Evolutionary conservation across 768 basidiomycete species (phyloP), one percentile per base, ranked within the genome.

Genomic region (Leccinum imitatum): DNA sequence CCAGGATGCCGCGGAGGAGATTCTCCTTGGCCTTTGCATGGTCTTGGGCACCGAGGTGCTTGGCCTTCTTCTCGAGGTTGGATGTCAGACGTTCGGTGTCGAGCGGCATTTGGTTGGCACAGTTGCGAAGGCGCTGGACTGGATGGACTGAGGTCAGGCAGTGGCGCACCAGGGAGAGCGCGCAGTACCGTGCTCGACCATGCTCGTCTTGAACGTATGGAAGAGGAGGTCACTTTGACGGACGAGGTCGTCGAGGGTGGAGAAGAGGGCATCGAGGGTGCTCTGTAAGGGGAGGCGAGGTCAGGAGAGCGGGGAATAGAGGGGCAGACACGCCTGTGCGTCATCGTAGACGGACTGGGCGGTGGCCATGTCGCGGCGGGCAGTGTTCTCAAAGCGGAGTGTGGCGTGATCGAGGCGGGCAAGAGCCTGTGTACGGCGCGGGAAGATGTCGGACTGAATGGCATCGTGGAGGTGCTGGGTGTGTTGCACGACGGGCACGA

Each of bases 391-490:
- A 53, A 81, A 71, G 11, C 75, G 75, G 66, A 82, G 84, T 69
- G 84, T 81, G 21, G 79, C 82, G 17, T 79, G 77, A 67, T 87
- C 81, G 72, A 88, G 83, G 6, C 73, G 69, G 11, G 83, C 69
- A 37, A 88, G 68, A 7, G 83, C 86, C 4, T 70, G 70, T 1
- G 68, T 62, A 27, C 71, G 72, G 15, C 65, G 60, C 0, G 74
- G 59, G 53, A 77, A 70, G 30, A 75, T 67, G 65, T 77, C 67
- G 33, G 69, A 62, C 25, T 75, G 73, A 35, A 80, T 54, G 25
- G 60, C 60, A 14, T 67, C 71, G 63, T 80, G 79, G 55, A 75
- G 66, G n/a, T 73, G 67, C 37, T 69, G 73, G 54, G 78, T 72
- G 61, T 67, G 71, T 4, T 70, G 67, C 6, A 73, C 61, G 44